Percentiles rank a stretch among this genome's conserved stretches.
Evolutionary conservation across 2,329 filamentous ascomycete species (phyloP).

Genomic region (Fusarium dlaminii): DNA sequence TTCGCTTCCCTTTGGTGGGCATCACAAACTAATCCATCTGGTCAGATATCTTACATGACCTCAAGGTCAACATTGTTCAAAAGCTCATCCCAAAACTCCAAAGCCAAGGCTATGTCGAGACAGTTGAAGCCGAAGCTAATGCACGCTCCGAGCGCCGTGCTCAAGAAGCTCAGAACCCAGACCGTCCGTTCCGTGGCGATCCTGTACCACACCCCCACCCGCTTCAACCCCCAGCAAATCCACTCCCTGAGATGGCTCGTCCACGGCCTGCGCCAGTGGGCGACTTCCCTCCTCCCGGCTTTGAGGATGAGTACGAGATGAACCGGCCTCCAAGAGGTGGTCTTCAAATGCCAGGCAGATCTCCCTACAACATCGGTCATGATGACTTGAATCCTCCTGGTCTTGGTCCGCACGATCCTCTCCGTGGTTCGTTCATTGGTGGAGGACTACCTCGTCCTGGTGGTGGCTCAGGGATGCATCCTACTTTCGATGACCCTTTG

Average conservation of each 20-base stretch:
- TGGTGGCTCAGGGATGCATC: slow-evolving; percentile 87
- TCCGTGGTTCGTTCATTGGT: slow-evolving; percentile 73
- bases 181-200: slow-evolving; percentile 48
- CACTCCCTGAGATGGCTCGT: slow-evolving; percentile 66
- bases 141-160: slow-evolving; percentile 53
- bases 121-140: slow-evolving; percentile 54
- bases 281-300: slow-evolving; percentile 86
- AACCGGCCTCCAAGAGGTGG: slow-evolving; percentile 63
- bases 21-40: neutral
- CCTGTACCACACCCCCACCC: slow-evolving; percentile 66
- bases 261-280: slow-evolving; percentile 71
- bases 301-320: slow-evolving; percentile 92
- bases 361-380: slow-evolving; percentile 78
- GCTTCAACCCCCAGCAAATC: slow-evolving; percentile 73
- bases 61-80: slow-evolving; percentile 85
- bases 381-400: slow-evolving; percentile 89
- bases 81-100: slow-evolving; percentile 81
- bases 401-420: slow-evolving; percentile 84
- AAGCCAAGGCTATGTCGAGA: slow-evolving; percentile 81
- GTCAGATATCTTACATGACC: slow-evolving; percentile 71
- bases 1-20: too few relatives aligned
- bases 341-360: slow-evolving; percentile 54
- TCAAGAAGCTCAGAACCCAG: slow-evolving; percentile 51
- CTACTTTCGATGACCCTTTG: slow-evolving; percentile 90
- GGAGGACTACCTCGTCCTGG: slow-evolving; percentile 67